phyloP scores from a whole-genome alignment of 495 filamentous ascomycete species.

The Apiosordaria backusii region DNA sequence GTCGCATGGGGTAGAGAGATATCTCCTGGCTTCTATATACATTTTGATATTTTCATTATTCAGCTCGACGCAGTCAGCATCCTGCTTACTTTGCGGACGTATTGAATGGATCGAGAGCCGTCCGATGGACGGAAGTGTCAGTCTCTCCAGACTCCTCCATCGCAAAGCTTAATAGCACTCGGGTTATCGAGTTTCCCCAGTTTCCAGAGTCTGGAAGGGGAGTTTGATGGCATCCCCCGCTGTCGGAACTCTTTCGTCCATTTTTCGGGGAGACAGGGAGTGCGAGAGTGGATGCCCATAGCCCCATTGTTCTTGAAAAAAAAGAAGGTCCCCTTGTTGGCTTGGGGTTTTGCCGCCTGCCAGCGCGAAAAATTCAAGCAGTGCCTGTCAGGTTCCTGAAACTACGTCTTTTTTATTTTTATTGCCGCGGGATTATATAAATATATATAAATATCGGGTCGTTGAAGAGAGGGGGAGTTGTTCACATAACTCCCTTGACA shows the following conservation, averaged over 20 bases:
- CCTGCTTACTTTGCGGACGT: not conserved
- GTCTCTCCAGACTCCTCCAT: not conserved
- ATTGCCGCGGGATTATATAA: not conserved
- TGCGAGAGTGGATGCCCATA: not conserved
- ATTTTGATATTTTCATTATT: not conserved
- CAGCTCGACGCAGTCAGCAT: not conserved
- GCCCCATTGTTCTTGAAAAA: constrained; percentile 1
- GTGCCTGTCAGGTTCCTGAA: not conserved
- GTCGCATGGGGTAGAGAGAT: no score
- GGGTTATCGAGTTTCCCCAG: not conserved
- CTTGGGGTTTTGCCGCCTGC: constrained; percentile 1
- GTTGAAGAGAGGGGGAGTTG: not conserved
- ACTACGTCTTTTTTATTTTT: not conserved
- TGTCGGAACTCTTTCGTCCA: constrained; percentile 1
- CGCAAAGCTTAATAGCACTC: not conserved
- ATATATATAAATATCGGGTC: not conserved
- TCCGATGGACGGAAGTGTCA: not conserved
- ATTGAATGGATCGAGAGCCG: not conserved
- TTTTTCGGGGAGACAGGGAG: constrained; percentile 2
- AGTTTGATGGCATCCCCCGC: not conserved
- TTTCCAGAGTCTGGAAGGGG: not conserved
- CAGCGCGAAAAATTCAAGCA: not conserved
- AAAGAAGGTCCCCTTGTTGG: not conserved
- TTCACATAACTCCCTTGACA: not conserved
- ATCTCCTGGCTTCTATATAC: no score